Base-by-base conservation (phyloP, 805 yeast species). In the Spathaspora gorwiae region DNA sequence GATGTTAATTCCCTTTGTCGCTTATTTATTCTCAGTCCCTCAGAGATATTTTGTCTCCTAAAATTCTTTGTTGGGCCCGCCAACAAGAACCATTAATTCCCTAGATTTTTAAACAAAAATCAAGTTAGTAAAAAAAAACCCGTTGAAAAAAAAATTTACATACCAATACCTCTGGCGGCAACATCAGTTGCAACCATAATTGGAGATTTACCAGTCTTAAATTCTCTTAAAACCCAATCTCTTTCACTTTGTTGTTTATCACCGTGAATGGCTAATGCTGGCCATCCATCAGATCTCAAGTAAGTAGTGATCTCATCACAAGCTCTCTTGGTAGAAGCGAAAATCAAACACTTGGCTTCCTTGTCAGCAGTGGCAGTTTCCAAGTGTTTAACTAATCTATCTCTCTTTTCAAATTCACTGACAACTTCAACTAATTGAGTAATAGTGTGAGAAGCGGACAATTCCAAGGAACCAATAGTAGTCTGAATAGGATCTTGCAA, bases 131-230 rank as follows among this genome's bases (percentile, higher is more conserved):
- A 31, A 30, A 43, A 43, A 36, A 32, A 40, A 39, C 13, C 14
- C 19, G 12, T 30, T 38, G n/a, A 26, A 27, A 43, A 41, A 19
- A 37, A 64, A 19, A 19, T 19, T 3, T 68, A 87, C 97, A 72
- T 88, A 89, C 96, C 97, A 76, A 94, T 90, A 83, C 99, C 99
- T 80, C 99, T 87, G 55, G 99, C 97, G 52, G 99, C 99, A 68
- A 94, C 99, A 71, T 94, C 99, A 54, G 99, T 94, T 51, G 99
- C 99, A 65, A 90, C 96, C 97, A 94, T 90, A 62, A 94, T 84
- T 54, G 97, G 96, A 45, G 95, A 83, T 70, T 83, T 87, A 59
- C 98, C 98, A 49, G 80, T 64, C 79, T 86, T 87, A 78, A 94
- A 94, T 73, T 92, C 97, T 56, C 75, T 78, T 69, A 94, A 76